These are phyloP conservation scores for Neurospora sp. DNA, from an alignment of 495 filamentous ascomycete species.

Conservation along the genomic window DNA sequence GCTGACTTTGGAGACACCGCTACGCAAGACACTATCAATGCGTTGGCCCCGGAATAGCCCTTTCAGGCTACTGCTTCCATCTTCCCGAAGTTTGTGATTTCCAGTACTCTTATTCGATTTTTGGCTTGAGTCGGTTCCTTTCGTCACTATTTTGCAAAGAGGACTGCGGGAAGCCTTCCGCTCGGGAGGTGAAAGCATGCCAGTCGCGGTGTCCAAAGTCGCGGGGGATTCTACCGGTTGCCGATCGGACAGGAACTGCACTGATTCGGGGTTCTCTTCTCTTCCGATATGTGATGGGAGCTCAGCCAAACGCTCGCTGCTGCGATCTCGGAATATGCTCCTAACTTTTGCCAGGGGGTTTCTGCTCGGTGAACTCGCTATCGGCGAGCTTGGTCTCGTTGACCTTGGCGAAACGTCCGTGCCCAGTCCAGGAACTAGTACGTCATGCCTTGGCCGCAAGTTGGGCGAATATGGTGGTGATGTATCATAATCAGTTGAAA, in stretches of 20 bases:
- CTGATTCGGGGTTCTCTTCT: conserved; percentile 8
- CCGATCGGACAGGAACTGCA: conserved; percentile 7
- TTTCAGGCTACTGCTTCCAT: conserved; percentile 28
- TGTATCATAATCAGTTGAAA: conserved; percentile 33
- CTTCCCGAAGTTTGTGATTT: conserved; percentile 31
- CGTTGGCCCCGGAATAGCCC: conserved; percentile 36
- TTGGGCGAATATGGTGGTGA: conserved; percentile 32
- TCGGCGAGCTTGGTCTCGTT: conserved; percentile 22
- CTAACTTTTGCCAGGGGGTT: conserved; percentile 37
- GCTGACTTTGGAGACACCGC: conserved; percentile 38
- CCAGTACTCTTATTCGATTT: conserved; percentile 30
- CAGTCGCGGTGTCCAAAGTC: conserved; percentile 6
- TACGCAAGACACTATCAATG: conserved; percentile 38
- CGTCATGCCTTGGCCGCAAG: conserved; percentile 20
- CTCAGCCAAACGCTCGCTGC: conserved; percentile 27
- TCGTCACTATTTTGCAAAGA: conserved; percentile 19
- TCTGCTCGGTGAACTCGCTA: conserved; percentile 25
- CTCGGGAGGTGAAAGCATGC: conserved; percentile 15
- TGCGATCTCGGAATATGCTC: conserved; percentile 39
- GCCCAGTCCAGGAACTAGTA: conserved; percentile 27
- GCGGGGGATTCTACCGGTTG: conserved; percentile 12
- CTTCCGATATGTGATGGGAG: conserved; percentile 14
- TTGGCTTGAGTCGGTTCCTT: conserved; percentile 23
- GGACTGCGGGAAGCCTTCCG: conserved; percentile 30
- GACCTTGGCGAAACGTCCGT: conserved; percentile 33